Conservation (phyloP, 495 filamentous ascomycete species). For the Hypoxylon lienhwacheense region DNA sequence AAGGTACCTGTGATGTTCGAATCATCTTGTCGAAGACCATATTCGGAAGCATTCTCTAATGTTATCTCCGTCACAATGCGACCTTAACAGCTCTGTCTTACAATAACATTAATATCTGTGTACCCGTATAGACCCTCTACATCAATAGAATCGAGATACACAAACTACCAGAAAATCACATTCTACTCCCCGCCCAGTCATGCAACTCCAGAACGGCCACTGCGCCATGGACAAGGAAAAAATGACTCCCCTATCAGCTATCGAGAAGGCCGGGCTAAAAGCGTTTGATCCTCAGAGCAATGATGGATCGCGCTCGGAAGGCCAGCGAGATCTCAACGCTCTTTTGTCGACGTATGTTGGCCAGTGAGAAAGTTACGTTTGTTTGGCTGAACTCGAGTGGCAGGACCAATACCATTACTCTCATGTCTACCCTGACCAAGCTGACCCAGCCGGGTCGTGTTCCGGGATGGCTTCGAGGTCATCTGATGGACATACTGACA, state of each 20-base stretch:
- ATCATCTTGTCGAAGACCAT: too few relatives aligned
- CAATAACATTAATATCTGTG: too few relatives aligned
- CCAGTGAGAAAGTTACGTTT: neutral
- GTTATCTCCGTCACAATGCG: too few relatives aligned
- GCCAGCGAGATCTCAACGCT: constrained; percentile 42
- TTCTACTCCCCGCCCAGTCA: too few relatives aligned
- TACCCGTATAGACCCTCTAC: too few relatives aligned
- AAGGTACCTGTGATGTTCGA: too few relatives aligned
- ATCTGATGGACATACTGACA: constrained; percentile 60
- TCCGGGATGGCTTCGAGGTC: constrained; percentile 53
- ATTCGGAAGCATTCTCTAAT: too few relatives aligned
- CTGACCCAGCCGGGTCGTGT: constrained; percentile 49
- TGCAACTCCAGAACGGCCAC: too few relatives aligned
- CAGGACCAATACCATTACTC: constrained; percentile 48
- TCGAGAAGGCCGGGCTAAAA: constrained; percentile 43
- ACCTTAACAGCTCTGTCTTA: too few relatives aligned
- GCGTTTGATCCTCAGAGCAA: constrained; percentile 46
- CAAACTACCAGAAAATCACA: too few relatives aligned
- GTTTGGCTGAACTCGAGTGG: constrained; percentile 34
- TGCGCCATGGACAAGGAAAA: constrained; percentile 14
- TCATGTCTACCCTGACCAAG: constrained; percentile 51
- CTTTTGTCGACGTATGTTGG: constrained; percentile 47
- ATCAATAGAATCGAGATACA: too few relatives aligned
- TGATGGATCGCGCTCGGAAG: constrained; percentile 34
- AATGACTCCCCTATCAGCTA: constrained; percentile 28